Percentiles rank a stretch among this genome's conserved stretches.
Conservation (phyloP, 805 yeast species). For the Metschnikowia chrysomelidarum region DNA sequence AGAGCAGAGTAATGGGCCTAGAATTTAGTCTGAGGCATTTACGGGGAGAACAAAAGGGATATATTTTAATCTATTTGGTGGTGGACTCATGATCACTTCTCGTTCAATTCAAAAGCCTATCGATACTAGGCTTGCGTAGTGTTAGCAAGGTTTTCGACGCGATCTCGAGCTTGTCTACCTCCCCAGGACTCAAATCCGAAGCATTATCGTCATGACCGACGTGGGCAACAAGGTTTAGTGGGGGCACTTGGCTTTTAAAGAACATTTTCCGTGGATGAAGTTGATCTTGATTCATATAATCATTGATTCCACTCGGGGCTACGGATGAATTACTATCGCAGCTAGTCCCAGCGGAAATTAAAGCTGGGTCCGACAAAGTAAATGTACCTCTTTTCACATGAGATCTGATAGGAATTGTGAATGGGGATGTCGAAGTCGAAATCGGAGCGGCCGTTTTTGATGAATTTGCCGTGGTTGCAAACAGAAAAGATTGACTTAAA, state of each 20-base stretch:
- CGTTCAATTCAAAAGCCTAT: slow-evolving; percentile 35
- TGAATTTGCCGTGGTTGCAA: not conserved
- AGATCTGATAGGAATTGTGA: slow-evolving; percentile 27
- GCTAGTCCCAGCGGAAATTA: slow-evolving; percentile 1
- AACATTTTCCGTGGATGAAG: slow-evolving; percentile 26
- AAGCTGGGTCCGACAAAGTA: slow-evolving; percentile 41
- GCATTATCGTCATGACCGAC: slow-evolving; percentile 17
- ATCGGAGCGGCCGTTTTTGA: slow-evolving; percentile 13
- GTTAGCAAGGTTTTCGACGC: slow-evolving; percentile 40
- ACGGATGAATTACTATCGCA: not conserved
- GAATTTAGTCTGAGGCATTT: too few relatives aligned
- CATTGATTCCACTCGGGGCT: not conserved
- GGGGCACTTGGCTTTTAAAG: slow-evolving; percentile 32
- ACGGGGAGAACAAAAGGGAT: not conserved
- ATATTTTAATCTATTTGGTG: not conserved
- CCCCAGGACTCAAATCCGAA: slow-evolving; percentile 5
- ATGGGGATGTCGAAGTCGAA: slow-evolving; percentile 28
- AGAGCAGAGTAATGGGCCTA: not conserved
- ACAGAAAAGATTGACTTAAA: slow-evolving; percentile 8
- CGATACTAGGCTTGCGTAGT: slow-evolving; percentile 41
- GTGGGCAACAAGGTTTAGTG: slow-evolving; percentile 21
- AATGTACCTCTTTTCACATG: slow-evolving; percentile 21
- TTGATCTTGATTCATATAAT: not conserved
- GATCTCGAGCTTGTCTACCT: slow-evolving; percentile 22
- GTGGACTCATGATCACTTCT: too few relatives aligned